Conservation (phyloP, 2,329 filamentous ascomycete genomes). For the Fusarium continuum region DNA sequence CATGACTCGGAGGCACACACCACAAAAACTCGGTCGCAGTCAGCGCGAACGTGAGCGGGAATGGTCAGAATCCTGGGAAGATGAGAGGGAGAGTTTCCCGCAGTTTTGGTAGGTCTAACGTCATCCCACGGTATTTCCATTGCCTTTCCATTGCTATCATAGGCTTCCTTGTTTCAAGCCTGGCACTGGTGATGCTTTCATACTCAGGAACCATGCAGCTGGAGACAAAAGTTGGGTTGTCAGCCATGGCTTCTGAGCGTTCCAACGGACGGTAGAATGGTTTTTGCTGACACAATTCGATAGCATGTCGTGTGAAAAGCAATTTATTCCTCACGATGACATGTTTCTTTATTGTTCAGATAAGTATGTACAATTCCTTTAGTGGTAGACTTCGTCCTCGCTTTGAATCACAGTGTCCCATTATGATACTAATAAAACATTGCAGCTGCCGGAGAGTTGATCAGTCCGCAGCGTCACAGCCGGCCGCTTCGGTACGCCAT, state of each 20-base stretch:
- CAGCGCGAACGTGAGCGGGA: conserved; percentile 62
- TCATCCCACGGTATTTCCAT: conserved; percentile 9
- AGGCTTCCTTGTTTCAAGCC: conserved; percentile 30
- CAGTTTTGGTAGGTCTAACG: conserved; percentile 67
- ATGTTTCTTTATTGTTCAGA: conserved; percentile 71
- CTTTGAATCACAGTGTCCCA: conserved; percentile 15
- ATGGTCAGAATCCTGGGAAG: conserved; percentile 61
- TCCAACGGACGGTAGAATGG: background rate
- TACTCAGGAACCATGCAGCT: conserved; percentile 21
- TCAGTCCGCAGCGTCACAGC: conserved; percentile 51
- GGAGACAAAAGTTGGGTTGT: background rate
- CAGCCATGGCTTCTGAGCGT: background rate
- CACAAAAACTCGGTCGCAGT: conserved; percentile 61
- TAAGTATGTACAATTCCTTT: conserved; percentile 56
- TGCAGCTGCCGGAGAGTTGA: conserved; percentile 64
- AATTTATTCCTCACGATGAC: conserved; percentile 68
- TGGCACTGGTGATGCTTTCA: conserved; percentile 31
- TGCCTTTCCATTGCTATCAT: conserved; percentile 16
- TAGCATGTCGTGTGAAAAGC: conserved; percentile 74
- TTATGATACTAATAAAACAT: conserved; percentile 34
- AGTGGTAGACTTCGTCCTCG: conserved; percentile 26
- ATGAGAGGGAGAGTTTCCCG: conserved; percentile 70
- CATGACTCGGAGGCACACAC: conserved; percentile 56
- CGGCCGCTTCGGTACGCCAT: conserved; percentile 42
- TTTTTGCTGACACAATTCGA: conserved; percentile 33